These are phyloP conservation scores for Massarina eburnea DNA, from an alignment of 2,329 filamentous ascomycete genomes.

Conservation along the genomic window DNA sequence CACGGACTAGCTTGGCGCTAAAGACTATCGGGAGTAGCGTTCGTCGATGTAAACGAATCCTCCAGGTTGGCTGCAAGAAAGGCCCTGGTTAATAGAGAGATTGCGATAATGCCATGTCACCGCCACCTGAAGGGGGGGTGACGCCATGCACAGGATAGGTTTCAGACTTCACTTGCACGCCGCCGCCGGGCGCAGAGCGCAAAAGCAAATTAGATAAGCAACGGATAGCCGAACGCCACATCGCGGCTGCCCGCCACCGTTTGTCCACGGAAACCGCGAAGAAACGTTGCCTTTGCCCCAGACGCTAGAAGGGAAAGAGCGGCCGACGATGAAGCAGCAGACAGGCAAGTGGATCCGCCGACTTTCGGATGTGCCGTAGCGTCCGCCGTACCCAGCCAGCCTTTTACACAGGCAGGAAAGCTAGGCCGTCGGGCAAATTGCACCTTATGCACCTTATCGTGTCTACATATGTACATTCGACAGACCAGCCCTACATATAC, in stretches of 20 bases:
- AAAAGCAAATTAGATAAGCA: too few relatives aligned
- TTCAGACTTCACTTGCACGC: too few relatives aligned
- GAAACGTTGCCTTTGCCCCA: neutral
- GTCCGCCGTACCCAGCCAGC: neutral
- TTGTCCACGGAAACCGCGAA: too few relatives aligned
- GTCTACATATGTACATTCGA: neutral
- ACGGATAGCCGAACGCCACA: neutral
- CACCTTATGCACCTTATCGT: too few relatives aligned
- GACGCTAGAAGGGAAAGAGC: neutral
- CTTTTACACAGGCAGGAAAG: too few relatives aligned
- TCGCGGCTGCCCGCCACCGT: neutral
- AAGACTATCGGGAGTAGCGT: constrained; percentile 15
- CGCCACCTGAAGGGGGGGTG: constrained; percentile 14
- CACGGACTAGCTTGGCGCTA: constrained; percentile 8
- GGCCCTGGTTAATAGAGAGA: constrained; percentile 14
- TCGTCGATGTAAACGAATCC: constrained; percentile 29
- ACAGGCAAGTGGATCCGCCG: neutral
- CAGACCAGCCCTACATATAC: neutral
- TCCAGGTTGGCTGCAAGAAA: constrained; percentile 18
- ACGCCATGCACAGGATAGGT: neutral
- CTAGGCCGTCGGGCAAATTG: too few relatives aligned
- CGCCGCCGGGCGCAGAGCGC: neutral
- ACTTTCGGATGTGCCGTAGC: neutral
- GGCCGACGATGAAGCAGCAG: neutral
- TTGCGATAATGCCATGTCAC: constrained; percentile 17